Evolutionary conservation across 345 rosid species (phyloP).

Genomic region (Eucalyptus cloeziana): DNA sequence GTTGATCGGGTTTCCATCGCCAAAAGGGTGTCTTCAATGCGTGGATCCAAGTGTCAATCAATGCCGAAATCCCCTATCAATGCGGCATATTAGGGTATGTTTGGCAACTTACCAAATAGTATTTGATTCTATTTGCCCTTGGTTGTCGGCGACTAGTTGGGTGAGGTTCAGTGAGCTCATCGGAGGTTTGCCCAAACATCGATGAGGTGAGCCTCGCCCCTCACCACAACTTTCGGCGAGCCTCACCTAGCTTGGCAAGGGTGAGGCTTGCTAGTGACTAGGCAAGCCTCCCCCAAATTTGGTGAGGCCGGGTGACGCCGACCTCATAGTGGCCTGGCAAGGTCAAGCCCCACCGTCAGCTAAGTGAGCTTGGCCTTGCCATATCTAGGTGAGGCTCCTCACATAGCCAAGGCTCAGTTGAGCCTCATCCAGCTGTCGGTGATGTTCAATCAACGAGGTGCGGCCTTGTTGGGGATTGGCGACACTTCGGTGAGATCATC

Average conservation of each 20-base stretch:
- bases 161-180: accelerated
- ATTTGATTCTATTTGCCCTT: accelerated
- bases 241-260: no score
- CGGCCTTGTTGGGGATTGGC: accelerated
- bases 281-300: accelerated
- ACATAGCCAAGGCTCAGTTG: accelerated
- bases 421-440: accelerated
- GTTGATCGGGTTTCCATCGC: no score
- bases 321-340: accelerated
- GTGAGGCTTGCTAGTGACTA: no score
- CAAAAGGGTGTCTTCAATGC: no score
- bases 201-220: no score
- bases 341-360: accelerated
- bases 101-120: no score
- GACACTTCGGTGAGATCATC: accelerated
- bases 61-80: no score
- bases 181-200: accelerated
- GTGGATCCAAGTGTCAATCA: not conserved
- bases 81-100: accelerated
- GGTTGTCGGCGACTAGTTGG: accelerated
- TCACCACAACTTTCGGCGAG: accelerated
- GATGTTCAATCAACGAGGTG: accelerated
- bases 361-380: accelerated
- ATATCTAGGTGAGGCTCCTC: accelerated
- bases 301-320: accelerated